phyloP scores from a whole-genome alignment of 2,329 filamentous ascomycete species.

The Pochonia chlamydosporia region DNA sequence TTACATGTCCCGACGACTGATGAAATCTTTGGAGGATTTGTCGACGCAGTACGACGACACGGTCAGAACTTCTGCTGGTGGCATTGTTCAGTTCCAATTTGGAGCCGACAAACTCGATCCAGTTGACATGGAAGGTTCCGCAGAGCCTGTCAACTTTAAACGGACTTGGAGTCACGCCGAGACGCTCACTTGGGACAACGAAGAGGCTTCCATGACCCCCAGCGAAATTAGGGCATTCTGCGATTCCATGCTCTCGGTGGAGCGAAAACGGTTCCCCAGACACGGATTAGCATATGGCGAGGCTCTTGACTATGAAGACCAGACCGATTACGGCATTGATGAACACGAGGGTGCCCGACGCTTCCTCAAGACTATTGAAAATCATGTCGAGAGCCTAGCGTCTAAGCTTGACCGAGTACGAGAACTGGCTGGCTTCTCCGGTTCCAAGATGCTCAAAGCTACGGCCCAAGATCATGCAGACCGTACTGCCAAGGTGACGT shows the following conservation, averaged over 20 bases:
- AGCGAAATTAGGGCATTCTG: slow-evolving; percentile 67
- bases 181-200: slow-evolving; percentile 72
- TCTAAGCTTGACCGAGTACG: slow-evolving; percentile 53
- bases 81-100: slow-evolving; percentile 94
- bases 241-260: slow-evolving; percentile 58
- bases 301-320: slow-evolving; percentile 63
- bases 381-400: slow-evolving; percentile 61
- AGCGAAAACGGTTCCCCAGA: slow-evolving; percentile 59
- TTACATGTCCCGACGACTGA: slow-evolving; percentile 96
- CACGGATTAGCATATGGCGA: slow-evolving; percentile 53
- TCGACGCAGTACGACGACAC: slow-evolving; percentile 93
- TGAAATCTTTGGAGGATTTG: slow-evolving; percentile 96
- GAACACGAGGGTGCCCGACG: slow-evolving; percentile 76
- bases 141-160: slow-evolving; percentile 85
- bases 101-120: slow-evolving; percentile 94
- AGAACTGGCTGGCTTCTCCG: slow-evolving; percentile 43
- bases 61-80: slow-evolving; percentile 81
- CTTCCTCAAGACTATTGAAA: slow-evolving; percentile 73
- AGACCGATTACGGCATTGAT: slow-evolving; percentile 63
- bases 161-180: slow-evolving; percentile 82
- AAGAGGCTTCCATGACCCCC: slow-evolving; percentile 66
- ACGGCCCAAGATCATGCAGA: slow-evolving; percentile 45
- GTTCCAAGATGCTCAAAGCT: slow-evolving; percentile 14
- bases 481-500: slow-evolving; percentile 78
- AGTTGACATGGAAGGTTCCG: slow-evolving; percentile 94